Percentiles rank a stretch among this genome's conserved stretches.
phyloP scores from a whole-genome alignment of 192 early-diverging fungal species.

The Linnemannia elongata region DNA sequence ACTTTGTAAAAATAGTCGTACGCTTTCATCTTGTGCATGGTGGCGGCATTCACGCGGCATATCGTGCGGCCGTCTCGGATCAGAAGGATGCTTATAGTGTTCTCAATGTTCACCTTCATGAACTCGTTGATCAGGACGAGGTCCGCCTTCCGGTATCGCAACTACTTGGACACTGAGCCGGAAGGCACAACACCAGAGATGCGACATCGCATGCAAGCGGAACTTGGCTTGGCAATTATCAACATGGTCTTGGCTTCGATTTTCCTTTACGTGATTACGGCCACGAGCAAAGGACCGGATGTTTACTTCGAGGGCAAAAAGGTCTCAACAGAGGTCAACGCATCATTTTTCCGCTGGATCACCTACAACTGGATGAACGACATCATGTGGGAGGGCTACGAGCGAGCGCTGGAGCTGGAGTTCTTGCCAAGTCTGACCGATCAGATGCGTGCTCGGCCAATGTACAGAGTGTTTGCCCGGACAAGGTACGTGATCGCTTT shows the following conservation, averaged over 20 bases:
- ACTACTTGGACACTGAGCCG: background rate
- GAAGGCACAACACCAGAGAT: conserved; percentile 17
- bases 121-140: conserved; percentile 31
- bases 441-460: conserved; percentile 49
- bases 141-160: conserved; percentile 22
- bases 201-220: conserved; percentile 8
- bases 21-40: conserved; percentile 44
- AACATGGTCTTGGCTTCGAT: conserved; percentile 24
- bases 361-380: conserved; percentile 54
- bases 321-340: conserved; percentile 38
- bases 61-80: conserved; percentile 51
- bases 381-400: conserved; percentile 47
- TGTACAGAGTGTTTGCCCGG: conserved; percentile 49
- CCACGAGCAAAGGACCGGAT: conserved; percentile 36
- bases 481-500: conserved; percentile 17
- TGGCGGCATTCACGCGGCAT: conserved; percentile 51
- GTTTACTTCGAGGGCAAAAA: conserved; percentile 43
- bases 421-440: conserved; percentile 44
- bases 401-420: conserved; percentile 32
- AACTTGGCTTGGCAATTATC: conserved; percentile 28
- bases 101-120: conserved; percentile 34
- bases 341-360: conserved; percentile 51
- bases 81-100: conserved; percentile 49
- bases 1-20: conserved; percentile 34
- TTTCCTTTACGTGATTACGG: conserved; percentile 24